phyloP scores from a whole-genome alignment of 106 monocot genomes.

The Ottelia alismoides region DNA sequence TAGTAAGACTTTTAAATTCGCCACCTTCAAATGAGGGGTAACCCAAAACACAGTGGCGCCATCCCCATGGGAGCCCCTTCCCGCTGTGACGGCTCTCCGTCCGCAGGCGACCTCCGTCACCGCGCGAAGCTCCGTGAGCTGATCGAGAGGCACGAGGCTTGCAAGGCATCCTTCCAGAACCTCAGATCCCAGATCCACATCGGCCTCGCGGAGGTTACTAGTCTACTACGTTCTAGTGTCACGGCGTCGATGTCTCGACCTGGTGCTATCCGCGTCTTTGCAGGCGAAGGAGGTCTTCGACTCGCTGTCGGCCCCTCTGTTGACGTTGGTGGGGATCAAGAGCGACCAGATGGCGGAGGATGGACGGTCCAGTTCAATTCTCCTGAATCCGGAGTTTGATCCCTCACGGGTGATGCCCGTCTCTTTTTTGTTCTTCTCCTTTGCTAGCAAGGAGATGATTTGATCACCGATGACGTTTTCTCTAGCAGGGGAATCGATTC shows the following conservation, averaged over 20 bases:
- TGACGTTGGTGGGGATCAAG: constrained; percentile 10
- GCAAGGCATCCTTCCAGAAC: constrained; percentile 3
- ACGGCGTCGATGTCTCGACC: not conserved
- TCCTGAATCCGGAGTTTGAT: not conserved
- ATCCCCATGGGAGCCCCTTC: no score
- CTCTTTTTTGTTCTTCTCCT: no score
- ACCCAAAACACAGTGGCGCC: no score
- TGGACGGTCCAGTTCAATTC: constrained; percentile 5
- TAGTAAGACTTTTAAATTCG: no score
- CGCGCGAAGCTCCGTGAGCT: constrained; percentile 9
- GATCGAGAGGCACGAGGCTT: constrained; percentile 8
- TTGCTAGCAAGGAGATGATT: no score
- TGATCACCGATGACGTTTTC: no score
- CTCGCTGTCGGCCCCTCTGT: constrained; percentile 8
- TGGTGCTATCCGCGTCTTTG: not conserved
- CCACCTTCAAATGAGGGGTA: no score
- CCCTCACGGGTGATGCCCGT: no score
- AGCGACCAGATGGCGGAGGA: constrained; percentile 5
- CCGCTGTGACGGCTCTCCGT: no score
- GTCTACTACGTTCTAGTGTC: not conserved
- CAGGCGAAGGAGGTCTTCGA: constrained; percentile 13
- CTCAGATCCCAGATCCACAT: constrained; percentile 6
- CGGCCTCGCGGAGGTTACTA: constrained; percentile 3
- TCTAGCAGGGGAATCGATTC: no score
- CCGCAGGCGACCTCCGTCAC: no score